These are phyloP conservation scores for Candida jianshihensis DNA, from an alignment of 805 yeast genomes.

Conservation along the genomic window DNA sequence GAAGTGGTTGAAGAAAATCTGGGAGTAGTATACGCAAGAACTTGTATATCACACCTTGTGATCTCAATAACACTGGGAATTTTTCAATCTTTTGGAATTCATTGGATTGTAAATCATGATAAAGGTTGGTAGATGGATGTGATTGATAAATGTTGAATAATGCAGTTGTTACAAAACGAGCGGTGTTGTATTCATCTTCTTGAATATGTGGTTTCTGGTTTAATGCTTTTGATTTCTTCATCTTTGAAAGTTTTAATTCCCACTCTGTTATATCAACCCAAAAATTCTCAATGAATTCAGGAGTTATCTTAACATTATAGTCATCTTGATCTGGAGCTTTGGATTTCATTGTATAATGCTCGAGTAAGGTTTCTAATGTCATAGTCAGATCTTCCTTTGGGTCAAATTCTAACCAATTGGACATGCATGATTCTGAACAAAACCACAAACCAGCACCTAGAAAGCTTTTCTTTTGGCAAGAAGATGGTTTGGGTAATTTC, in stretches of 20 bases:
- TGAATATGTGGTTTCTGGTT: slow-evolving; percentile 37
- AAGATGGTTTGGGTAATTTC: slow-evolving; percentile 21
- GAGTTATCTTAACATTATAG: slow-evolving; percentile 8
- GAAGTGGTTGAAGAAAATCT: slow-evolving; percentile 23
- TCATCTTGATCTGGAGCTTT: slow-evolving; percentile 18
- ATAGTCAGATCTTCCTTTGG: slow-evolving; percentile 27
- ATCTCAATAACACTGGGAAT: slow-evolving; percentile 41
- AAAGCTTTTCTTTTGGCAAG: slow-evolving; percentile 14
- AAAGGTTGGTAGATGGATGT: slow-evolving; percentile 17
- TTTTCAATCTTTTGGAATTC: slow-evolving; percentile 37
- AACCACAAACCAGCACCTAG: slow-evolving; percentile 44
- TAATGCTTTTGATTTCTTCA: slow-evolving; percentile 31
- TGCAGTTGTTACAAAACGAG: slow-evolving; percentile 38
- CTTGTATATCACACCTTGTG: slow-evolving; percentile 42
- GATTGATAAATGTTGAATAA: slow-evolving; percentile 26
- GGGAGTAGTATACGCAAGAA: slow-evolving; percentile 37
- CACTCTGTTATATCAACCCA: slow-evolving; percentile 36
- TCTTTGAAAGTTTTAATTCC: slow-evolving; percentile 26
- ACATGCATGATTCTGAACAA: slow-evolving; percentile 41
- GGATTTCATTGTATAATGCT: slow-evolving; percentile 21
- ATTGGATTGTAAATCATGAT: slow-evolving; percentile 43
- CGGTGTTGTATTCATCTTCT: slow-evolving; percentile 45
- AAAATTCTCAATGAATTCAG: slow-evolving; percentile 18
- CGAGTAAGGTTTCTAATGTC: slow-evolving; percentile 26
- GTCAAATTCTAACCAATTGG: slow-evolving; percentile 31